Conservation (phyloP, 1,139 yeast species). For the Diutina sp. region DNA sequence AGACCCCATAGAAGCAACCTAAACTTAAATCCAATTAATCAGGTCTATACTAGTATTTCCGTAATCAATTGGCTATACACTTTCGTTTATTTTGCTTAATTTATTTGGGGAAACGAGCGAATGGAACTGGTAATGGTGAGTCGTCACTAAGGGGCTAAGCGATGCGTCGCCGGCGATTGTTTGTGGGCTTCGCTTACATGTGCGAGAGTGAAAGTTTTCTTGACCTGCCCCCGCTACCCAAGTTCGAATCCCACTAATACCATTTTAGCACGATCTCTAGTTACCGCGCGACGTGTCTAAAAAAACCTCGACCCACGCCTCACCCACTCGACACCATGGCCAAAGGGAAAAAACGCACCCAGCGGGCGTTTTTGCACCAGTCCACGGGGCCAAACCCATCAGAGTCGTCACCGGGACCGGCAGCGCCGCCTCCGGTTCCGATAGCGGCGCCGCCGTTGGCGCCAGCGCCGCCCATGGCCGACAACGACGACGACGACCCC, state of each 20-base stretch:
- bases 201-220: not conserved
- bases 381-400: not conserved
- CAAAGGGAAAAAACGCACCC: not conserved
- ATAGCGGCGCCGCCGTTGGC: not conserved
- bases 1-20: too few relatives aligned
- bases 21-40: too few relatives aligned
- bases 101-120: too few relatives aligned
- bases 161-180: not conserved
- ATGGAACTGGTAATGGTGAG: too few relatives aligned
- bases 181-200: not conserved
- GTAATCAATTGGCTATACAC: too few relatives aligned
- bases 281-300: not conserved
- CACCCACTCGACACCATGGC: not conserved
- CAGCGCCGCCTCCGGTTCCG: not conserved
- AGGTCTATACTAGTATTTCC: too few relatives aligned
- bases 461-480: not conserved
- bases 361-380: not conserved
- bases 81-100: too few relatives aligned
- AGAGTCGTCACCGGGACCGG: not conserved
- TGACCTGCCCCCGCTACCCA: not conserved
- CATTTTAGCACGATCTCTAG: not conserved
- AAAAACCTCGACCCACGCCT: not conserved
- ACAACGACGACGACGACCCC: not conserved
- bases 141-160: not conserved
- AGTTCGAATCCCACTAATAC: not conserved